These are phyloP conservation scores for Citrus medica DNA, from an alignment of 345 rosid species.

Conservation along the genomic window DNA sequence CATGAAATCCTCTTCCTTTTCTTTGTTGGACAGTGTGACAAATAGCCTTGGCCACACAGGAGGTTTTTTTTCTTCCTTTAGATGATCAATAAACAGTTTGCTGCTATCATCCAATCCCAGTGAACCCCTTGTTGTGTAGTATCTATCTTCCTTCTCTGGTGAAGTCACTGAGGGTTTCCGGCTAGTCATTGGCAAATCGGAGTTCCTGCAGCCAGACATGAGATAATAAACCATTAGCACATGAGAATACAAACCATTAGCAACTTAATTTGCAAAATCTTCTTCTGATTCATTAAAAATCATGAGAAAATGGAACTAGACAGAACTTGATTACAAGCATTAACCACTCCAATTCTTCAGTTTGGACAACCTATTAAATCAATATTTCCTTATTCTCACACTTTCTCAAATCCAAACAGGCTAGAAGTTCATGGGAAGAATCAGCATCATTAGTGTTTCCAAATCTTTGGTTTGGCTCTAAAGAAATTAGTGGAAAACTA, in stretches of 20 bases:
- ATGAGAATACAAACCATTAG: background rate
- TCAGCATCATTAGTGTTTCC: background rate
- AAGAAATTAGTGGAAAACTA: background rate
- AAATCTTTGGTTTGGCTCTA: background rate
- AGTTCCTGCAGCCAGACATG: slow-evolving; percentile 34
- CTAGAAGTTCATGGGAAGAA: background rate
- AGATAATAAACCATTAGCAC: background rate
- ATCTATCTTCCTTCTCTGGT: slow-evolving; percentile 76
- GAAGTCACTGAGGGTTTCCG: slow-evolving; percentile 48
- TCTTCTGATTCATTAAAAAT: background rate
- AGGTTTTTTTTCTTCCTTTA: slow-evolving; percentile 54
- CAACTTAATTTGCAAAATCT: background rate
- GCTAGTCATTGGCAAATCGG: slow-evolving; percentile 42
- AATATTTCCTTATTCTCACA: background rate
- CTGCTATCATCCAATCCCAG: slow-evolving; percentile 64
- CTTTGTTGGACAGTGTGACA: slow-evolving; percentile 75
- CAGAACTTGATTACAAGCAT: background rate
- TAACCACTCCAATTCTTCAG: slow-evolving; percentile 3
- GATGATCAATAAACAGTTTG: slow-evolving; percentile 47
- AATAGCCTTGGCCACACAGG: slow-evolving; percentile 76
- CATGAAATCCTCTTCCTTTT: slow-evolving; percentile 93
- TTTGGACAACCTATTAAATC: background rate
- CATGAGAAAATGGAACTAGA: background rate
- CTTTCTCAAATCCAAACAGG: slow-evolving; percentile 7
- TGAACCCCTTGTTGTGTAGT: slow-evolving; percentile 78